Conservation (phyloP, 1,284 basidiomycete species). For the Fomitopsis schrenkii region DNA sequence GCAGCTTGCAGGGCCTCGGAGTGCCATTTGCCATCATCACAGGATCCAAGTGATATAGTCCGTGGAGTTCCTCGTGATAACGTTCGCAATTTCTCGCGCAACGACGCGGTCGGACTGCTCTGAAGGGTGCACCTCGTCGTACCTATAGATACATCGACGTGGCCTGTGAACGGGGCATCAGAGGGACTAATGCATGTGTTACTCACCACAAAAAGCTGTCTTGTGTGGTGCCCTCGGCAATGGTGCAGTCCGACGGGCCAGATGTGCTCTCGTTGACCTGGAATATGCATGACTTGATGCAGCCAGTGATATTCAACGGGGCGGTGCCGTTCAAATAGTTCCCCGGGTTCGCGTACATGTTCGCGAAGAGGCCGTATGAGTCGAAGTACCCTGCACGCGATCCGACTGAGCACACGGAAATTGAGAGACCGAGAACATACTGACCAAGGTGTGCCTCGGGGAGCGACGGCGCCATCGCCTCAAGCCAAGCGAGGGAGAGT, state of each 20-base stretch:
- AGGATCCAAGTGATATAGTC: conserved; percentile 48
- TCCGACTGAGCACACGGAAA: neutral
- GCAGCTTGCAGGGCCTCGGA: no score
- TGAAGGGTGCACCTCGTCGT: conserved; percentile 53
- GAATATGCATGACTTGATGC: conserved; percentile 43
- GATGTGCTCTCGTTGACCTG: conserved; percentile 29
- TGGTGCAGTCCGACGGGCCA: conserved; percentile 33
- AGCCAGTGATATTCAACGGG: conserved; percentile 50
- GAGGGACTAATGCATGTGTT: conserved; percentile 14
- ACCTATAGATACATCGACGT: conserved; percentile 33
- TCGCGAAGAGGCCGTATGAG: conserved; percentile 47
- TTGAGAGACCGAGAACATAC: neutral
- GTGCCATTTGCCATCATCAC: conserved; percentile 12
- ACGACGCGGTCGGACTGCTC: conserved; percentile 53
- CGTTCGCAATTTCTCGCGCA: conserved; percentile 43
- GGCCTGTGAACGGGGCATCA: neutral
- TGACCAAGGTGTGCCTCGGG: conserved; percentile 30
- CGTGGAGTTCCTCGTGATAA: conserved; percentile 37
- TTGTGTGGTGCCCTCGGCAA: conserved; percentile 36
- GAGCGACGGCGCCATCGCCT: conserved; percentile 25
- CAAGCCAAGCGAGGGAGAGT: conserved; percentile 26
- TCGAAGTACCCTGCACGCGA: conserved; percentile 44
- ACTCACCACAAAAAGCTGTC: conserved; percentile 53
- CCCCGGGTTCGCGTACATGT: conserved; percentile 46
- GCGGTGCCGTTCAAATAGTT: conserved; percentile 56